phyloP scores from a whole-genome alignment of 192 early-diverging fungal genomes.

The Paraglomus brasilianum region DNA sequence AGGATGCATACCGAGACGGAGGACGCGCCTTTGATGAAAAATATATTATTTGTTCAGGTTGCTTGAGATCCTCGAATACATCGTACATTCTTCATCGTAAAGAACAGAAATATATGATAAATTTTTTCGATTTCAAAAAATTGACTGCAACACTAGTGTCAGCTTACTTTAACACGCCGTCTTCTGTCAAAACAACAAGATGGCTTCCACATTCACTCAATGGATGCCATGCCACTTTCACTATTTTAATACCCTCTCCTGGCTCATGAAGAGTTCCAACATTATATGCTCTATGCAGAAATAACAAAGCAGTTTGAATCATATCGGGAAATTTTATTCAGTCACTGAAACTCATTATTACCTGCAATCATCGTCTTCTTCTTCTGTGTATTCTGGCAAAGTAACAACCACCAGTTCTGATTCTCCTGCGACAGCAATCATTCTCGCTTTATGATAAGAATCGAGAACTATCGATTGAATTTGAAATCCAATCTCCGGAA shows the following conservation, averaged over 20 bases:
- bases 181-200: slow-evolving; percentile 65
- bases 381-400: slow-evolving; percentile 48
- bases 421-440: slow-evolving; percentile 60
- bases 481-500: slow-evolving; percentile 54
- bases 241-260: slow-evolving; percentile 42
- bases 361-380: slow-evolving; percentile 32
- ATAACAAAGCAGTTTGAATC: background rate
- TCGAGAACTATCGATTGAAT: slow-evolving; percentile 56
- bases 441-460: slow-evolving; percentile 47
- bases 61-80: slow-evolving; percentile 54
- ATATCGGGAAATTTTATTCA: background rate
- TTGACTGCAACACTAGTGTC: background rate
- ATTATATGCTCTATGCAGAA: slow-evolving; percentile 23
- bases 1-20: slow-evolving; percentile 33
- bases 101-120: background rate
- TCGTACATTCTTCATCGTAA: slow-evolving; percentile 63
- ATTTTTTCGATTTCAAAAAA: background rate
- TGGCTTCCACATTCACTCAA: slow-evolving; percentile 68
- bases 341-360: background rate
- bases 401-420: slow-evolving; percentile 58
- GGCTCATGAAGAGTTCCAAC: slow-evolving; percentile 34
- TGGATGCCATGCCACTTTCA: slow-evolving; percentile 80
- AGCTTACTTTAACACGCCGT: slow-evolving; percentile 56
- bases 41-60: slow-evolving; percentile 68
- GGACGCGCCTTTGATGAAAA: slow-evolving; percentile 33